A percentile compares a stretch with the other conserved stretches of the same genome.
Conservation (phyloP, 2,329 filamentous ascomycete species). For the Calonectria crousiana region DNA sequence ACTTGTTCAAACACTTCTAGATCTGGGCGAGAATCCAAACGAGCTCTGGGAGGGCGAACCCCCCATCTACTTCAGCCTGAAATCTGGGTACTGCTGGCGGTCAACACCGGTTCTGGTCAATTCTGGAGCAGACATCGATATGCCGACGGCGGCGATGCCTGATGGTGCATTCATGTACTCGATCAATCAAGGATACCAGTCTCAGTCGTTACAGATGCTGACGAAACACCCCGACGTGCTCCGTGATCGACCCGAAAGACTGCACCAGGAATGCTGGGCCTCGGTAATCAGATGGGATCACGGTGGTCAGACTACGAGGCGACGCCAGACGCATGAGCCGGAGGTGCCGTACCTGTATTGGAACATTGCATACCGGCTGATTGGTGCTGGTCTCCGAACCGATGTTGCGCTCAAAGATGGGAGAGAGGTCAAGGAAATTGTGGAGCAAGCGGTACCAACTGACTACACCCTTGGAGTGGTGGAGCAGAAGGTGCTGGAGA, state of each 20-base stretch:
- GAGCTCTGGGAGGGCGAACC: constrained; percentile 42
- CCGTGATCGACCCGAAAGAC: constrained; percentile 31
- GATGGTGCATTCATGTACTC: constrained; percentile 45
- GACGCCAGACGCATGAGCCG: constrained; percentile 2
- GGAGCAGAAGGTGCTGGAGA: constrained; percentile 41
- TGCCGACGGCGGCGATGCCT: constrained; percentile 41
- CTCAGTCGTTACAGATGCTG: constrained; percentile 43
- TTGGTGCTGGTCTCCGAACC: constrained; percentile 41
- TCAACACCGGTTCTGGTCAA: constrained; percentile 45
- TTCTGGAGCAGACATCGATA: constrained; percentile 40
- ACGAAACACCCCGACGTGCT: constrained; percentile 40
- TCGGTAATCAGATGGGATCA: constrained; percentile 36
- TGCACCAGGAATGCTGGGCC: constrained; percentile 41
- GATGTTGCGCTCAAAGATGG: constrained; percentile 39
- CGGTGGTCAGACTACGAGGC: constrained; percentile 12
- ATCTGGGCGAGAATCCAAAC: constrained; percentile 42
- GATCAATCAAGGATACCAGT: constrained; percentile 41
- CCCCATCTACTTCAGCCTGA: constrained; percentile 44
- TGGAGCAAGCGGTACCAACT: constrained; percentile 38
- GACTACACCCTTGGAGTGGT: constrained; percentile 32
- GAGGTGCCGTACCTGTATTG: constrained; percentile 40
- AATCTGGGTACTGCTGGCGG: constrained; percentile 43
- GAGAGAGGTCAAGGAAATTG: constrained; percentile 34
- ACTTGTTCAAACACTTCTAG: constrained; percentile 41
- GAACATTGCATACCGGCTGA: constrained; percentile 39